Evolutionary conservation across 345 rosid species (phyloP), one percentile per base, ranked within the genome.

Genomic region (Hibiscus tridactylites): DNA sequence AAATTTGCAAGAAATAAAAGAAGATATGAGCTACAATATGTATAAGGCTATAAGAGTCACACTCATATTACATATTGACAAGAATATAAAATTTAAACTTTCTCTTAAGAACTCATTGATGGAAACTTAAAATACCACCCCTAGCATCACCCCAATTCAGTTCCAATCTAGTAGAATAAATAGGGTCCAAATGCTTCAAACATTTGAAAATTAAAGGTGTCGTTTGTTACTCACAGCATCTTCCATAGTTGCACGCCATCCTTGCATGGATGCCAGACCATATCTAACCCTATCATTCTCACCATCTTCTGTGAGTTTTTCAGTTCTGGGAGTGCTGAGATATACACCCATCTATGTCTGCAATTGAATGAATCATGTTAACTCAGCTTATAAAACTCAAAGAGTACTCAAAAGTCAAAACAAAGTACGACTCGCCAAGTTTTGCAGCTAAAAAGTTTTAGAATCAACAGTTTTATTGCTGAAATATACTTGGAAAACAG

Each of bases 241-340:
- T 86, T 95, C 97, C 99, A 95, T 95, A 47, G 90, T 79, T 21
- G 97, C 88, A 52, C 99, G 97, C 99, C 99, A 95, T 64, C 99
- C 97, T 86, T 95, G 99, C 99, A 95, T 95, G 28, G 99, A 95
- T 5, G 97, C 88, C 73, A 95, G 76, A 49, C 99, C 99, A 84
- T 83, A 95, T 80, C 97, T 85, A 19, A 95, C 83, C 79, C 81
- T 79, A 70, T 81, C 81, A 75, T 87, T 92, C 72, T 86, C 96
- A 9, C 96, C 97, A 57, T 95, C 97, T 74, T 92, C 97, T 9
- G 97, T 90, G 77, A 77, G 89, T 68, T 95, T 95, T 37, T 95
- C 97, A 19, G 97, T 92, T 77, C 90, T 95, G 3, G 99, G 98
- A 73, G 97, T 74, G 73, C 97, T 95, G 31, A 95, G 90, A 67